These are phyloP conservation scores for Berberis vulgaris DNA, from an alignment of 164 flowering plant genomes.

Conservation along the genomic window DNA sequence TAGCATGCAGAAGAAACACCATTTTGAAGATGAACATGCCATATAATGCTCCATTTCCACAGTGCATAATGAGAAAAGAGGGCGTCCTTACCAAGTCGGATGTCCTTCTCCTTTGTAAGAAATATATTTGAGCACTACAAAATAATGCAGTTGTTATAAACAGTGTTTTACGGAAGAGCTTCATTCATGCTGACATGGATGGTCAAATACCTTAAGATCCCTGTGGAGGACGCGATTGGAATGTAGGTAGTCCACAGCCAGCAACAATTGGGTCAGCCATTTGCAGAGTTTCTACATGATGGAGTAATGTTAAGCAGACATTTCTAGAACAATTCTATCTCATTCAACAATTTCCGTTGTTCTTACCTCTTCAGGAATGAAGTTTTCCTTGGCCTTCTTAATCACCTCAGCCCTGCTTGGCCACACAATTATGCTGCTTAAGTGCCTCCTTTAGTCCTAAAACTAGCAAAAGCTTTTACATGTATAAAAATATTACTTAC, in stretches of 20 bases:
- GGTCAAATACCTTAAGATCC: constrained; percentile 64
- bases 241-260: constrained; percentile 88
- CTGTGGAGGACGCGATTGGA: constrained; percentile 89
- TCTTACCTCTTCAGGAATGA: constrained; percentile 77
- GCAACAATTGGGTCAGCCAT: constrained; percentile 82
- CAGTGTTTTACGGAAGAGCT: not conserved
- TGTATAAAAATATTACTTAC: constrained; percentile 31
- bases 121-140: constrained; percentile 93
- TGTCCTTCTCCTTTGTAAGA: constrained; percentile 72
- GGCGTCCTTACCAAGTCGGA: constrained; percentile 69
- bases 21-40: constrained; percentile 5
- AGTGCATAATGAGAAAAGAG: not conserved
- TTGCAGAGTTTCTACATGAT: constrained; percentile 70
- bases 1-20: constrained; percentile 11
- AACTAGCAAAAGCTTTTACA: not conserved
- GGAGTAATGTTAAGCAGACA: not conserved
- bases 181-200: not conserved
- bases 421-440: not conserved
- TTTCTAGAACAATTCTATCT: not conserved
- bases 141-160: not conserved
- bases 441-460: not conserved
- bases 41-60: too few species aligned
- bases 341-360: not conserved
- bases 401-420: constrained; percentile 53
- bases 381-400: constrained; percentile 64